Conservation (phyloP, 306 rosid genomes). For the Rubus idaeus region DNA sequence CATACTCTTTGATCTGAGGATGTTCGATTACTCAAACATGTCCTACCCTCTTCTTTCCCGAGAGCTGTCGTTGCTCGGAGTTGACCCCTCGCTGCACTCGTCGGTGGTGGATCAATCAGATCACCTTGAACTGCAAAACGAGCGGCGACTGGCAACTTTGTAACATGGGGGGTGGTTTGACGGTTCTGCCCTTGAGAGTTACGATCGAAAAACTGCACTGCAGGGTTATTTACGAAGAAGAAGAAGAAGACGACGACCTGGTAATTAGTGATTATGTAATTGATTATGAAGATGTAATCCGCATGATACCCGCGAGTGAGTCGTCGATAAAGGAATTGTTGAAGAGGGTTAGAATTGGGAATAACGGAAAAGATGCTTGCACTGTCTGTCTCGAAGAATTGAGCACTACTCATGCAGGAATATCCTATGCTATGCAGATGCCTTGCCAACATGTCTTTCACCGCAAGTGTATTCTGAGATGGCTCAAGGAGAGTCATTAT, state of each 20-base stretch:
- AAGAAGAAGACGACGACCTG: background rate
- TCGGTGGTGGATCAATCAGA: background rate
- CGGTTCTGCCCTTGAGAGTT: background rate
- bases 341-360: conserved; percentile 1
- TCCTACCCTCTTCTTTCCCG: background rate
- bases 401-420: background rate
- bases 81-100: background rate
- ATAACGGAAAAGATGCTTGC: background rate
- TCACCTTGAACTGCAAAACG: background rate
- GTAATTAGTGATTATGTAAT: background rate
- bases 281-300: background rate
- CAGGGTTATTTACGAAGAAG: no score
- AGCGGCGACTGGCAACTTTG: background rate
- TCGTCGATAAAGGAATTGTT: background rate
- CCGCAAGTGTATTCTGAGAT: conserved; percentile 13
- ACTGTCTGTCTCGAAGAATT: background rate
- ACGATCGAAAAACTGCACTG: background rate
- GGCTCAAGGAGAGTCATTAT: conserved; percentile 15
- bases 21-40: background rate
- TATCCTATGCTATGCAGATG: background rate
- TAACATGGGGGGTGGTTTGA: background rate
- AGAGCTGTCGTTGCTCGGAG: background rate
- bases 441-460: conserved; percentile 24
- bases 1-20: background rate
- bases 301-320: conserved; percentile 11